Evolutionary conservation across 23 red algal genomes (phyloP).

Genomic region (Gracilaria domingensis): DNA sequence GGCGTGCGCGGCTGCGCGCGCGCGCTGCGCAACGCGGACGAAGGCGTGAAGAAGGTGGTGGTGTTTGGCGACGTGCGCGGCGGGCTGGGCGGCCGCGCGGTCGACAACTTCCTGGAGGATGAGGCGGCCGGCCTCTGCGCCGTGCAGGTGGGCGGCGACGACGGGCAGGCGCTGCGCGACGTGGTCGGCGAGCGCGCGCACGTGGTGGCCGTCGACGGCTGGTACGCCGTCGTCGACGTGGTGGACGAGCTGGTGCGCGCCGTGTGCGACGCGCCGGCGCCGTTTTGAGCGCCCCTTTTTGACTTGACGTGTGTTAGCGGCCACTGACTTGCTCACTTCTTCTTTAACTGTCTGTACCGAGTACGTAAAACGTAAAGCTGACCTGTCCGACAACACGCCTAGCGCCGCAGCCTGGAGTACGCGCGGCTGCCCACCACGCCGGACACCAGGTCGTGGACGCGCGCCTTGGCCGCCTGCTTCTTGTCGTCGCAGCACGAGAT

Average conservation of each 20-base stretch:
- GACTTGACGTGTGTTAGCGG: no score
- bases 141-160: neutral
- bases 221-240: neutral
- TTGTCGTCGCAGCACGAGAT: neutral
- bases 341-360: no score
- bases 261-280: conserved; percentile 6
- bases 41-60: conserved; percentile 7
- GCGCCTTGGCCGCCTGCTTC: neutral
- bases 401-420: neutral
- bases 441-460: conserved; percentile 26
- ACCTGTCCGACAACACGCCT: no score
- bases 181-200: neutral
- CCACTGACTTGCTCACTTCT: no score
- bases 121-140: neutral
- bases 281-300: neutral
- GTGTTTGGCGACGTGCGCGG: conserved; percentile 5
- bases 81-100: neutral
- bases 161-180: neutral
- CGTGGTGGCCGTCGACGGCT: conserved; percentile 5
- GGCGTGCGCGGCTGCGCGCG: neutral
- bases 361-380: no score
- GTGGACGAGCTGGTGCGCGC: conserved; percentile 5
- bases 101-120: neutral
- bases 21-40: neutral
- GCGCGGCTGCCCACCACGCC: conserved; percentile 5